These are phyloP conservation scores for Penicillium italicum DNA, from an alignment of 2,329 filamentous ascomycete genomes.

Conservation along the genomic window DNA sequence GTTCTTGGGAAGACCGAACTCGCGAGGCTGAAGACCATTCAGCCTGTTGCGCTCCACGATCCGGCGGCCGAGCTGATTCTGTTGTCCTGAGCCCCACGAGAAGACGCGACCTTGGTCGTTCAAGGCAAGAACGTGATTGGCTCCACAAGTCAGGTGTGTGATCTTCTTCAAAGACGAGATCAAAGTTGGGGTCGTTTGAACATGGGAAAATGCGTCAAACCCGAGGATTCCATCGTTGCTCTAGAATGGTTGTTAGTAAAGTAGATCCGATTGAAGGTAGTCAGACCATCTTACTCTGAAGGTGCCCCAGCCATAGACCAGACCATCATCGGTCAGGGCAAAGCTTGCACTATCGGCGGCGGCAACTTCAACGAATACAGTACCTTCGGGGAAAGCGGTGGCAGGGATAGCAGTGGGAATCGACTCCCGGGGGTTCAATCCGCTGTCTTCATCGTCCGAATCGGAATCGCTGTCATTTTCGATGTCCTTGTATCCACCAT, in stretches of 20 bases:
- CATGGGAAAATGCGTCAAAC: conserved; percentile 48
- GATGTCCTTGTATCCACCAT: conserved; percentile 58
- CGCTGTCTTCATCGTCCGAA: conserved; percentile 53
- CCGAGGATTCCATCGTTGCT: conserved; percentile 63
- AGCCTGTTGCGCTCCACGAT: conserved; percentile 57
- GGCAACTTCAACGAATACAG: conserved; percentile 55
- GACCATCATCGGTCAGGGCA: conserved; percentile 58
- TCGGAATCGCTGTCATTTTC: conserved; percentile 42
- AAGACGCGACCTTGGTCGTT: conserved; percentile 58
- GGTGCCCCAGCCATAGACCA: conserved; percentile 61
- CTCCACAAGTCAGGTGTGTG: conserved; percentile 52
- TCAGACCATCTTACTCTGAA: conserved; percentile 50
- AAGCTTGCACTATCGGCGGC: conserved; percentile 60
- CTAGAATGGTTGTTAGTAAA: conserved; percentile 31
- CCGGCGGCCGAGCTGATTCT: conserved; percentile 66
- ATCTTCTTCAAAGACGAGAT: conserved; percentile 54
- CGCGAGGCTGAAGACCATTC: conserved; percentile 54
- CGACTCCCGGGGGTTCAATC: conserved; percentile 55
- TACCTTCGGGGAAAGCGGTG: conserved; percentile 50
- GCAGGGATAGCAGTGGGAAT: conserved; percentile 52
- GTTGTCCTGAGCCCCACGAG: conserved; percentile 64
- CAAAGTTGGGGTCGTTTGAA: conserved; percentile 47
- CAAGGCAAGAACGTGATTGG: conserved; percentile 57
- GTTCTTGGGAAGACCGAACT: conserved; percentile 56
- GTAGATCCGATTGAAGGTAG: background rate